Evolutionary conservation across 2,329 filamentous ascomycete species (phyloP).

Genomic region (Colletotrichum brevisporum): DNA sequence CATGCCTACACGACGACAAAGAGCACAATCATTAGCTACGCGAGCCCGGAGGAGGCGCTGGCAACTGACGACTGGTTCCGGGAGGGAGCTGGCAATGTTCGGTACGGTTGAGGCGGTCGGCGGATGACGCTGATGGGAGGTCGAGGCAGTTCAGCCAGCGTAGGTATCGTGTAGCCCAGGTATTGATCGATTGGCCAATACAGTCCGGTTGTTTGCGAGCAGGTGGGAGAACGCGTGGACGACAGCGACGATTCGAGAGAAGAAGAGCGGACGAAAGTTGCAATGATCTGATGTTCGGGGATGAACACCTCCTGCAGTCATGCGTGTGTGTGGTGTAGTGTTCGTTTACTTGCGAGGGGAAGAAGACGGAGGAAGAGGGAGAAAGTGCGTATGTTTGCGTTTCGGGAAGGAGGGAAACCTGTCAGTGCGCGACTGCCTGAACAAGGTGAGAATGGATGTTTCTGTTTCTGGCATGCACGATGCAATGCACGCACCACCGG

Average conservation of each 20-base stretch:
- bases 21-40: slow-evolving; percentile 80
- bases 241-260: not conserved
- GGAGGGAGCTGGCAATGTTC: slow-evolving; percentile 67
- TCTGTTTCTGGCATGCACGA: slow-evolving; percentile 4
- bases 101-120: slow-evolving; percentile 66
- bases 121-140: not conserved
- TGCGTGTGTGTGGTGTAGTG: no score
- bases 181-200: not conserved
- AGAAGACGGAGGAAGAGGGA: no score
- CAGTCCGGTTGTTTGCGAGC: not conserved
- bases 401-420: slow-evolving; percentile 13
- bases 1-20: slow-evolving; percentile 72
- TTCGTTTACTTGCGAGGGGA: no score
- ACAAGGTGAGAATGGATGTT: not conserved
- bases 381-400: slow-evolving; percentile 1
- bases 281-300: slow-evolving; percentile 35
- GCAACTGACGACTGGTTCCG: slow-evolving; percentile 77
- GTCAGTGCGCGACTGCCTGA: slow-evolving; percentile 21
- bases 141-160: no score
- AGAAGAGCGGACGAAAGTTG: not conserved
- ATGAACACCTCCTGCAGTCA: slow-evolving; percentile 12
- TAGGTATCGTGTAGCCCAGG: no score
- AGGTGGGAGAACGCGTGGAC: not conserved
- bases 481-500: not conserved
- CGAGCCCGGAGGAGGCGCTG: slow-evolving; percentile 64